phyloP scores from a whole-genome alignment of 768 basidiomycete genomes.

The Pleurotus djamor region DNA sequence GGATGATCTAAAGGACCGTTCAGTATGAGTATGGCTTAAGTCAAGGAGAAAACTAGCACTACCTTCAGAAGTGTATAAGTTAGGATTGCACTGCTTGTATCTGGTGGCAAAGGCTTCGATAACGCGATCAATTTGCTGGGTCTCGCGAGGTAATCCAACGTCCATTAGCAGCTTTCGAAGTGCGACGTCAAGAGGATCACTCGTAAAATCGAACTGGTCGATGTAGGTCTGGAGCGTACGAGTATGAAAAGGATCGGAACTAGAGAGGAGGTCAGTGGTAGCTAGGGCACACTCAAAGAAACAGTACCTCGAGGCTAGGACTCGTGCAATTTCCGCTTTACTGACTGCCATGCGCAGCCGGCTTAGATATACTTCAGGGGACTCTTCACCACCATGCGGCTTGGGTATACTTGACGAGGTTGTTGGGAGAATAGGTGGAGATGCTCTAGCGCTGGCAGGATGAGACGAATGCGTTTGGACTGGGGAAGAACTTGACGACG shows the following conservation, averaged over 20 bases:
- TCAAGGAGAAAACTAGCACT: conserved; percentile 12
- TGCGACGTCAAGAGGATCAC: conserved; percentile 88
- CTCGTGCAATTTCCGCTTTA: conserved; percentile 76
- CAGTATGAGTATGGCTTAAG: neutral
- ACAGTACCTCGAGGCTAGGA: conserved; percentile 78
- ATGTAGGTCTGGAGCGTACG: conserved; percentile 73
- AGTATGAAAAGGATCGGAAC: conserved; percentile 69
- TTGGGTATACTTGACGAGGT: conserved; percentile 44
- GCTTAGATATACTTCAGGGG: conserved; percentile 65
- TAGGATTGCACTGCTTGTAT: conserved; percentile 82
- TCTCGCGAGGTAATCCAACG: conserved; percentile 89
- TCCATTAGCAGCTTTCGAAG: conserved; percentile 89
- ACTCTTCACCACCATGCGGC: conserved; percentile 57
- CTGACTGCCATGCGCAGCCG: conserved; percentile 64
- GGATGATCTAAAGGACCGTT: conserved; percentile 66
- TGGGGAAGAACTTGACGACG: neutral
- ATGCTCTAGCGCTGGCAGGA: conserved; percentile 23
- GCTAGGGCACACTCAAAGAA: neutral
- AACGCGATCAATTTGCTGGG: conserved; percentile 97
- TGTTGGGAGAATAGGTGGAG: conserved; percentile 43
- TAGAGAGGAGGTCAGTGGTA: conserved; percentile 25
- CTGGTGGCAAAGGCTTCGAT: conserved; percentile 92
- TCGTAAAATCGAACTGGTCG: conserved; percentile 70
- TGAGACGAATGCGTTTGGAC: neutral
- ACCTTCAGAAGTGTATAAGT: conserved; percentile 79